These are phyloP conservation scores for Globisporangium sylvaticum DNA, from an alignment of 352 stramenopile species.

Conservation along the genomic window DNA sequence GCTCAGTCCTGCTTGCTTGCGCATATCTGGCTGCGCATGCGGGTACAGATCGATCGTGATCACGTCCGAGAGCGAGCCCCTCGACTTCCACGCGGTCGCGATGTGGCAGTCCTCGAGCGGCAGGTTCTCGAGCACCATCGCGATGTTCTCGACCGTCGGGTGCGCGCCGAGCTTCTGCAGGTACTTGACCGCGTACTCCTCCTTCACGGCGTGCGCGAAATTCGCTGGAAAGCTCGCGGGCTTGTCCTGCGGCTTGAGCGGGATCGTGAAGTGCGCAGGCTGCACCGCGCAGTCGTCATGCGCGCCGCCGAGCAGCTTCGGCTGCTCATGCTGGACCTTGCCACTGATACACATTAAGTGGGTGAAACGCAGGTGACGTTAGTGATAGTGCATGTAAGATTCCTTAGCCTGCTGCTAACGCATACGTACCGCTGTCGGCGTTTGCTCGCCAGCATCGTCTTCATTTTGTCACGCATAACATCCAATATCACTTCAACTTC, in stretches of 20 bases:
- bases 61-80: conserved; percentile 46
- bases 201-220: conserved; percentile 43
- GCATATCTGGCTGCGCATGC: conserved; percentile 1
- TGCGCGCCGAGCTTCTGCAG: conserved; percentile 52
- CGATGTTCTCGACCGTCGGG: conserved; percentile 51
- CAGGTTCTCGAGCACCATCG: conserved; percentile 53
- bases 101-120: conserved; percentile 63
- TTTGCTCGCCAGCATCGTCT: conserved; percentile 3
- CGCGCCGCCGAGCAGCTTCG: background rate
- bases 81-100: conserved; percentile 50
- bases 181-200: conserved; percentile 76
- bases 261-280: conserved; percentile 48
- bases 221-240: conserved; percentile 33
- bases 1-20: background rate
- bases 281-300: conserved; percentile 35
- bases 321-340: conserved; percentile 14
- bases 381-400: background rate
- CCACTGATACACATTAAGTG: background rate
- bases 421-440: conserved; percentile 1
- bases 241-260: conserved; percentile 48
- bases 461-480: background rate
- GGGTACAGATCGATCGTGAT: conserved; percentile 55
- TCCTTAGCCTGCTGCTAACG: background rate
- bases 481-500: background rate
- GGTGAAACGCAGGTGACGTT: background rate